Conservation (phyloP, 2,329 filamentous ascomycete species). For the Rachicladosporium sp. region DNA sequence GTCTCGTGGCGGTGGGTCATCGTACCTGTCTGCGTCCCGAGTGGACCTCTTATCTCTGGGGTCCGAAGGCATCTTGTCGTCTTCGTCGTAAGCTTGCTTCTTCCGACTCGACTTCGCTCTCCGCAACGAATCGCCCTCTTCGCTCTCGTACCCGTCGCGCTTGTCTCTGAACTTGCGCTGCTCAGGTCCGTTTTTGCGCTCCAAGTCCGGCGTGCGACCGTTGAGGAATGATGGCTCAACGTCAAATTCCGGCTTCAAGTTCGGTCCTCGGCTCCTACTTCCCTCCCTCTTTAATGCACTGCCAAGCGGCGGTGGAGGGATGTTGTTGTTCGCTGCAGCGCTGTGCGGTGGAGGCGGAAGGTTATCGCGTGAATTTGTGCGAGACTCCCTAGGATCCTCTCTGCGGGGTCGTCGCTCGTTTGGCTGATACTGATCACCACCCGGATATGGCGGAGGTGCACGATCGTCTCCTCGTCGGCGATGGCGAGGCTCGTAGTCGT, state of each 20-base stretch:
- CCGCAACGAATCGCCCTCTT: slow-evolving; percentile 23
- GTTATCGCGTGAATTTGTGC: slow-evolving; percentile 1
- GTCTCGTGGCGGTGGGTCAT: slow-evolving; percentile 5
- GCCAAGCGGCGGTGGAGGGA: slow-evolving; percentile 22
- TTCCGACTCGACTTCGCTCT: slow-evolving; percentile 3
- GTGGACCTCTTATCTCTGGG: slow-evolving; percentile 2
- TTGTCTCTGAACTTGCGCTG: slow-evolving; percentile 22
- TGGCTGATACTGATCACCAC: background rate
- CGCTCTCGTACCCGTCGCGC: slow-evolving; percentile 25
- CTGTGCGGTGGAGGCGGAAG: slow-evolving; percentile 2
- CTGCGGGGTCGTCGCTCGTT: slow-evolving; percentile 1
- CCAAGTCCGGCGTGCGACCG: slow-evolving; percentile 19
- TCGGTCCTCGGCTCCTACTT: slow-evolving; percentile 17
- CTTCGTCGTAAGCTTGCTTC: slow-evolving; percentile 9
- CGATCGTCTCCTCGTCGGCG: slow-evolving; percentile 3
- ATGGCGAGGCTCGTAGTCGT: slow-evolving; percentile 5
- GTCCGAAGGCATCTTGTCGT: slow-evolving; percentile 3
- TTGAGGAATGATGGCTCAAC: slow-evolving; percentile 23
- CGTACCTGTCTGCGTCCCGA: slow-evolving; percentile 4
- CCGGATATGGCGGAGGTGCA: slow-evolving; percentile 5
- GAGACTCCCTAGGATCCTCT: slow-evolving; percentile 1
- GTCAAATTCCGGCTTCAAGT: slow-evolving; percentile 21
- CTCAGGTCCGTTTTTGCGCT: slow-evolving; percentile 19
- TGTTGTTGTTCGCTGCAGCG: slow-evolving; percentile 5
- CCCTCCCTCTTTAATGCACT: slow-evolving; percentile 22